Base-by-base conservation (phyloP, 345 rosid species). In the Orychophragmus violaceus region DNA sequence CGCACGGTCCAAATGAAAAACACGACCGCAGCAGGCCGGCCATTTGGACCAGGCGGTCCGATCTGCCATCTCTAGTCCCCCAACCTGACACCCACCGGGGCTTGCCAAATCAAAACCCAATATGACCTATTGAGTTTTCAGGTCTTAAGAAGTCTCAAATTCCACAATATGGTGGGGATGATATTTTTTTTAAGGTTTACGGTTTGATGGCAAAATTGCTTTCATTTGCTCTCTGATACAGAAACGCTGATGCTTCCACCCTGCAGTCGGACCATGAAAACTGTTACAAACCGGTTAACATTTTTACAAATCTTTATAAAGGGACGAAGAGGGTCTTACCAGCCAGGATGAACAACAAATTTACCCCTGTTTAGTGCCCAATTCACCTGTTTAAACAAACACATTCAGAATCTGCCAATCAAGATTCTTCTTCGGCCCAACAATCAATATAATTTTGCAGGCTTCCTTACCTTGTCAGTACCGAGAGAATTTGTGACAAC, bases 181-280 rank as follows among this genome's bases (percentile, higher is more conserved):
- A n/a, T n/a, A 41, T 18, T 24, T 30, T 59, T n/a, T 74, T 48
- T n/a, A n/a, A n/a, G 45, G 64, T 72, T 87, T 84, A 85, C 17
- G 78, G 77, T 83, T 88, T 94, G 77, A 94, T 83, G 70, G 93
- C 77, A 83, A 80, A 94, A 72, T 91, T 88, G 45, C 73, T 81
- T 74, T 94, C 99, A 35, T 82, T 94, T 58, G 96, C 99, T 78
- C 97, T 88, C 82, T 91, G 83, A 57, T 94, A 94, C 62, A 94
- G 95, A 81, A 91, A 78, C 57, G 99, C 91, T 27, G 99, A 91
- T 42, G 99, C 99, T 83, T 94, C 99, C 79, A 94, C 99, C 99
- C 99, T 94, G 85, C 76, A 63, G 49, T 51, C 66, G 6, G 25
- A 57, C 60, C 5, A 65, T 24, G 35, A n/a, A 19, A 69, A 39